Conservation (phyloP, 2,329 filamentous ascomycete species). For the Aspergillus vadensis region DNA sequence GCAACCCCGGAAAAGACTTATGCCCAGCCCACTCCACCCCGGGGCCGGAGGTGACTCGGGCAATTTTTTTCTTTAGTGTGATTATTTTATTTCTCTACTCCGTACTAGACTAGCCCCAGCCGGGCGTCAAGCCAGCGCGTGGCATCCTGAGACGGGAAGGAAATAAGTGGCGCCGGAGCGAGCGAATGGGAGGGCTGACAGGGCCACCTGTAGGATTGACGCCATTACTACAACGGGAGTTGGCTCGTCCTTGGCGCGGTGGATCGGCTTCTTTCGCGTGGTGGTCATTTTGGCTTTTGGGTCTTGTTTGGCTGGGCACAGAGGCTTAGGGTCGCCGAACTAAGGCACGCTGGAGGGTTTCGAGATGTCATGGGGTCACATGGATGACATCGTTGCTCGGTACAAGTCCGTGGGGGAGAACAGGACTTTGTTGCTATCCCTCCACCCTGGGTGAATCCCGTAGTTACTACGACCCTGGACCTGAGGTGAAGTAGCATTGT, state of each 20-base stretch:
- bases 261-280: slow-evolving; percentile 7
- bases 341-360: neutral
- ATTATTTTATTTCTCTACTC: neutral
- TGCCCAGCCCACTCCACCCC: slow-evolving; percentile 4
- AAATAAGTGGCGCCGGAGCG: neutral
- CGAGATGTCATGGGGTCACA: neutral
- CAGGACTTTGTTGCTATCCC: no score
- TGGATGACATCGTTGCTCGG: neutral
- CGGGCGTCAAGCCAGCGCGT: neutral
- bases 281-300: slow-evolving; percentile 3
- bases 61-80: neutral
- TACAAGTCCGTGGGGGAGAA: neutral
- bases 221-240: neutral
- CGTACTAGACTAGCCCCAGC: neutral
- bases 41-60: neutral
- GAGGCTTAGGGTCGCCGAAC: neutral
- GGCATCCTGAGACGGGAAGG: neutral
- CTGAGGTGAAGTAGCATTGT: neutral
- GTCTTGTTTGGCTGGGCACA: slow-evolving; percentile 1
- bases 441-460: no score
- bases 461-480: neutral
- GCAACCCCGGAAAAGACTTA: slow-evolving; percentile 10
- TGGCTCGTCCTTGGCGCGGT: slow-evolving; percentile 1
- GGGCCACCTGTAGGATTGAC: neutral
- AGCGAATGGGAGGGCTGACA: neutral